A percentile compares a stretch with the other conserved stretches of the same genome.
These are phyloP conservation scores for Leccinum uliginosum DNA, from an alignment of 768 basidiomycete genomes.

Conservation along the genomic window DNA sequence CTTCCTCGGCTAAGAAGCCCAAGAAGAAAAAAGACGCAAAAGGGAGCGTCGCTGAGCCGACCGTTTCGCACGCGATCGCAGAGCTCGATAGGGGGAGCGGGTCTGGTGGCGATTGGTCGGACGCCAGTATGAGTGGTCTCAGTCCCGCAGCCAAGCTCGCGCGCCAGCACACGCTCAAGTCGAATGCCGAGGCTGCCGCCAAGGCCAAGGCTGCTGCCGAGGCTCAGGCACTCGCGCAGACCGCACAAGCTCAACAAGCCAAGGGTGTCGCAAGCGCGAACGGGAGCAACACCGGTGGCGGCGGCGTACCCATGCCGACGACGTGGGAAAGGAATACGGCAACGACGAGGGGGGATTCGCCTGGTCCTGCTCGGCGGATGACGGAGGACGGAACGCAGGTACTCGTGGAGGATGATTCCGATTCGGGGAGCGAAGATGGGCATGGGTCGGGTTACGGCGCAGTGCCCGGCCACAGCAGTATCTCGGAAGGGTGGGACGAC, in stretches of 20 bases:
- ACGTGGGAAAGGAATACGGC: constrained; percentile 85
- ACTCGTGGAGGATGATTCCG: constrained; percentile 69
- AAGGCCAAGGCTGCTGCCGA: constrained; percentile 35
- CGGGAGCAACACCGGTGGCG: constrained; percentile 18
- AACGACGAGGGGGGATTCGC: constrained; percentile 45
- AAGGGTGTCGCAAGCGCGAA: constrained; percentile 19
- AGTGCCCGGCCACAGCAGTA: constrained; percentile 35
- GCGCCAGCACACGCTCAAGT: constrained; percentile 87
- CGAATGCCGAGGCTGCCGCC: constrained; percentile 53
- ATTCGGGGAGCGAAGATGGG: constrained; percentile 52
- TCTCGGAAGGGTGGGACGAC: constrained; percentile 70
- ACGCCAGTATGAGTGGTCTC: constrained; percentile 61
- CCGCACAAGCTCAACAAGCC: constrained; percentile 25
- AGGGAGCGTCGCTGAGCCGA: constrained; percentile 60
- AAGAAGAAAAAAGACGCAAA: constrained; percentile 56
- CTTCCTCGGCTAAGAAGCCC: constrained; percentile 39
- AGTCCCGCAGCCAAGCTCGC: constrained; percentile 90
- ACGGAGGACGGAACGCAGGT: constrained; percentile 65
- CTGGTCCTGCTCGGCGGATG: constrained; percentile 42
- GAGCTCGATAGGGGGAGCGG: constrained; percentile 66
- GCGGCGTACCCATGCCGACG: constrained; percentile 42
- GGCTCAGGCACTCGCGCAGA: constrained; percentile 15
- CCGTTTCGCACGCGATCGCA: constrained; percentile 77
- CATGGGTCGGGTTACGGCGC: constrained; percentile 35
- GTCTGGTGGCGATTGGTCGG: constrained; percentile 50